Percentiles rank a stretch among this genome's conserved stretches.
These are phyloP conservation scores for Phytopythium ostracodes DNA, from an alignment of 352 stramenopile species.

Conservation along the genomic window DNA sequence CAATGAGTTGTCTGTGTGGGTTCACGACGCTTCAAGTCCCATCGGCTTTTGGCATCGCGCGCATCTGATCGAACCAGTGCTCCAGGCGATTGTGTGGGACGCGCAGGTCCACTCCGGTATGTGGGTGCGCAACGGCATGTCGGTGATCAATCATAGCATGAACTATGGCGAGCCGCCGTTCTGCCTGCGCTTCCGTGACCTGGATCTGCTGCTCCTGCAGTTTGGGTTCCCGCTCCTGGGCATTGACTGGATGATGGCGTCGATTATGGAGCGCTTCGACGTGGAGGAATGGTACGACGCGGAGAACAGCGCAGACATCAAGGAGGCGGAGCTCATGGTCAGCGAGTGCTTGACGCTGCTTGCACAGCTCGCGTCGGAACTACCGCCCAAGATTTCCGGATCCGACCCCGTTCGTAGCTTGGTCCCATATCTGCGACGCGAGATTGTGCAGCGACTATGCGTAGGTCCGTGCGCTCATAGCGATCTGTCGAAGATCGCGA, in stretches of 20 bases:
- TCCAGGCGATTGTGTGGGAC: constrained; percentile 86
- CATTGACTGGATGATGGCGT: constrained; percentile 75
- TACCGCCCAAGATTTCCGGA: constrained; percentile 53
- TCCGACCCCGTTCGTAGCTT: constrained; percentile 54
- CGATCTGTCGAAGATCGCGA: constrained; percentile 81
- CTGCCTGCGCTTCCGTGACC: constrained; percentile 76
- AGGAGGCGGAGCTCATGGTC: constrained; percentile 69
- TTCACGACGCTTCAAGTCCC: constrained; percentile 46
- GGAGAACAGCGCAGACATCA: constrained; percentile 33
- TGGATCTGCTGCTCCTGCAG: constrained; percentile 78
- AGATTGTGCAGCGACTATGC: constrained; percentile 80
- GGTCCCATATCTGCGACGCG: constrained; percentile 61
- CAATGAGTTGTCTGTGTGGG: constrained; percentile 39
- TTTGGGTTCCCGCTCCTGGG: constrained; percentile 70
- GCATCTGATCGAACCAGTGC: constrained; percentile 69
- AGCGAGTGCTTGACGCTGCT: constrained; percentile 76
- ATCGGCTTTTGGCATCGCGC: constrained; percentile 82
- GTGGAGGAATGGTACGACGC: constrained; percentile 54
- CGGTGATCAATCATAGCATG: constrained; percentile 87
- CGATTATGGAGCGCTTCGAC: constrained; percentile 70
- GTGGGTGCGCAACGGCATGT: constrained; percentile 83
- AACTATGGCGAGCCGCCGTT: constrained; percentile 88
- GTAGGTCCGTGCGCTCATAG: constrained; percentile 79
- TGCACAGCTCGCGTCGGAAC: constrained; percentile 71
- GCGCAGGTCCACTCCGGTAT: constrained; percentile 79